Base-by-base conservation (phyloP, 176 grass and related monocot genomes). In the Panicum miliaceum region DNA sequence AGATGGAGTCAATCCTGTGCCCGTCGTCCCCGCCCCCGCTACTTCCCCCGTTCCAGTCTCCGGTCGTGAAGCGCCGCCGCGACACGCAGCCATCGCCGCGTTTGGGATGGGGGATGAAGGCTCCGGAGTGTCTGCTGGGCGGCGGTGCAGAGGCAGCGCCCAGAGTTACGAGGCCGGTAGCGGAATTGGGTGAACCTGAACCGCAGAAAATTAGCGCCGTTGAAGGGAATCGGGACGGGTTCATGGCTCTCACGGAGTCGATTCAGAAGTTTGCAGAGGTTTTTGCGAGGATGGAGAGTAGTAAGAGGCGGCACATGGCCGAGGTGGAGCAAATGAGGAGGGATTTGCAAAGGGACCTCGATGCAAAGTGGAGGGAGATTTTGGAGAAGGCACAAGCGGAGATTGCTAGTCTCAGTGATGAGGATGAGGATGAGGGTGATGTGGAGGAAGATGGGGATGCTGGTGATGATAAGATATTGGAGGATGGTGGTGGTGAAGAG, bases 341-440 rank as follows among this genome's bases (percentile, higher is more conserved):
- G 87, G 93, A 98, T 81, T 89, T 95, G 34, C 89, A 93, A 38
- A 95, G 86, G 57, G 93, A 96, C 12, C 80, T 96, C 25, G 91
- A 94, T 52, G 76, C 70, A 18, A 92, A 85, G 68, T 89, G 87
- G 69, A 94, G 81, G 83, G 84, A 96, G 80, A 94, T 95, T 90
- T 78, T 99, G 77, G 88, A 87, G 65, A 95, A 85, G 79, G 96
- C 89, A 20, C 77, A 89, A 64, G 43, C 35, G 2, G 93, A 96
- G 83, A 88, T 96, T 88, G 89, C 83, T 12, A 68, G 78, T 25
- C 83, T 95, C 20, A 74, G 50, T 16, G 72, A 86, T 61, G 91
- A 87, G 41, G 68, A 86, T 57, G 81, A 36, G 38, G 77, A 77
- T 50, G 84, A 69, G 61, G 40, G 36, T 82, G 75, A 81, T 14